A percentile compares a stretch with the other conserved stretches of the same genome.
Evolutionary conservation across 768 basidiomycete genomes (phyloP).

Genomic region (Cyathus striatus): DNA sequence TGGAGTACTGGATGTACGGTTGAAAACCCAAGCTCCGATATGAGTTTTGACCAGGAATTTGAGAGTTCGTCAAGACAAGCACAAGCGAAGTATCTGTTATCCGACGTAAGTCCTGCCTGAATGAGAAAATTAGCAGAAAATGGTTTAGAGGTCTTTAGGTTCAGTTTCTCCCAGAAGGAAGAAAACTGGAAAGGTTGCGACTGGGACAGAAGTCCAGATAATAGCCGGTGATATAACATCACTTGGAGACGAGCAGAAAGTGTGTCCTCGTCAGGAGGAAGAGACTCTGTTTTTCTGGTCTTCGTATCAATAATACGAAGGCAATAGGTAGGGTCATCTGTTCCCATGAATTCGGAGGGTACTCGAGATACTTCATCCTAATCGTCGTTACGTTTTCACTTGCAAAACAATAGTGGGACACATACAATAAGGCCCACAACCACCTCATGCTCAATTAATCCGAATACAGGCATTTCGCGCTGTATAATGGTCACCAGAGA

Average conservation of each 20-base stretch:
- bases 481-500: constrained; percentile 15
- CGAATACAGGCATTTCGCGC: constrained; percentile 86
- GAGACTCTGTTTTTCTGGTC: constrained; percentile 42
- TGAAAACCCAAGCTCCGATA: constrained; percentile 19
- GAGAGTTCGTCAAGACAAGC: constrained; percentile 35
- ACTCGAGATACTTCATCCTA: neutral
- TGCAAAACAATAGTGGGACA: neutral
- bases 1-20: constrained; percentile 37
- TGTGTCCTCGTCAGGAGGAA: constrained; percentile 59
- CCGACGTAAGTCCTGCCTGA: constrained; percentile 27
- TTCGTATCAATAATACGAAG: constrained; percentile 65
- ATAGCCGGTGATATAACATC: constrained; percentile 71
- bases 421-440: constrained; percentile 72
- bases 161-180: constrained; percentile 43
- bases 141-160: constrained; percentile 31
- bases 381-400: neutral
- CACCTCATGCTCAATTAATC: constrained; percentile 58
- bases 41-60: constrained; percentile 20
- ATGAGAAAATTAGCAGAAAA: constrained; percentile 51
- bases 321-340: constrained; percentile 4
- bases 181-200: constrained; percentile 46
- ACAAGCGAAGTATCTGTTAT: constrained; percentile 12
- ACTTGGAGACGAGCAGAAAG: constrained; percentile 62
- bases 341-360: neutral
- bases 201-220: constrained; percentile 43